Base-by-base conservation (phyloP, 768 basidiomycete genomes). In the Lactifluus volemus region DNA sequence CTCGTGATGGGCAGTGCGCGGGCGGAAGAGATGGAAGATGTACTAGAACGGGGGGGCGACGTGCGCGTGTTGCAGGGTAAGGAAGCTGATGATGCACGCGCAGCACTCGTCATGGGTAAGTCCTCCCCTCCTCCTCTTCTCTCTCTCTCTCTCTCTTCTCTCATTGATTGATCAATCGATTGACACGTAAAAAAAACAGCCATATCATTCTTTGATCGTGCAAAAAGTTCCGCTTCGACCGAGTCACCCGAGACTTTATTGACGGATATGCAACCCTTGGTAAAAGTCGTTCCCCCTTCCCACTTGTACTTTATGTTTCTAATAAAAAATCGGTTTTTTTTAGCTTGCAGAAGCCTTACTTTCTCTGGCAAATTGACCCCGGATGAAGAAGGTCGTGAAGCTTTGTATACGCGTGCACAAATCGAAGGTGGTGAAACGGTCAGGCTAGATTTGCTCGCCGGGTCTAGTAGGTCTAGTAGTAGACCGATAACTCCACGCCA, bases 341-440 rank as follows among this genome's bases (percentile, higher is more conserved):
- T 68, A 81, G 67, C 72, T 84, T 11, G 78, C 77, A 0, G 84
- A 86, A 69, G 81, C 83, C 25, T 72, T 85, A 14, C 60, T 85
- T 47, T 79, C 81, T 44, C 75, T 86, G 19, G 84, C 81, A 32
- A 85, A 84, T 67, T 86, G 42, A 84, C 82, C 3, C 66, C 68
- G 58, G 80, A 84, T 64, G 74, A 73, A 68, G 68, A 64, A 45
- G 71, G 74, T 61, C 73, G 81, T 38, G 83, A 84, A 70, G 76
- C 73, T 65, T 70, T 84, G 63, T 85, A 84, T 58, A 59, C 69
- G 52, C 68, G 79, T 25, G 83, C 84, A 12, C 74, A 81, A 71
- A 64, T 66, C 25, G 81, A 82, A 68, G 79, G 76, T 6, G 79
- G 76, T 15, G 76, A 73, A 39, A 69, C 70, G 39, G 58, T 78